A percentile compares a stretch with the other conserved stretches of the same genome.
Evolutionary conservation across 2,329 filamentous ascomycete genomes (phyloP).

Genomic region (Xylaria sp.): DNA sequence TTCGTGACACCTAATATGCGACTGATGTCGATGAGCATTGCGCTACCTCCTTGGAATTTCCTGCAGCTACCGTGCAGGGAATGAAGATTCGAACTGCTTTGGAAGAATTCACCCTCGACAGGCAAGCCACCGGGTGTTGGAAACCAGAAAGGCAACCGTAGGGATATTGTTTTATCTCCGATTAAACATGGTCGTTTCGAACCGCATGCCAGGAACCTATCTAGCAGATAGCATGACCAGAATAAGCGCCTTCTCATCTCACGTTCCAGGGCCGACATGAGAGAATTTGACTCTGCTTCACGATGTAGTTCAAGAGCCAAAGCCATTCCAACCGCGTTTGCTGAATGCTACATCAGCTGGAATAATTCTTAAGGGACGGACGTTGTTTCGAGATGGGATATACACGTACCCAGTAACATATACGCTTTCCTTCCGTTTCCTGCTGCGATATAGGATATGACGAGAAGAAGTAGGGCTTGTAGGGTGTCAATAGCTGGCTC

Average conservation of each 20-base stretch:
- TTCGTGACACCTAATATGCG: constrained; percentile 80
- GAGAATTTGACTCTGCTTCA: constrained; percentile 60
- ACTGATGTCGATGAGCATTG: constrained; percentile 79
- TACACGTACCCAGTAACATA: constrained; percentile 67
- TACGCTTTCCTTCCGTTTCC: constrained; percentile 81
- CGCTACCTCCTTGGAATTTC: constrained; percentile 67
- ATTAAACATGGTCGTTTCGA: constrained; percentile 79
- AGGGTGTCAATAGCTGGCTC: constrained; percentile 74
- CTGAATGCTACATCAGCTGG: constrained; percentile 42
- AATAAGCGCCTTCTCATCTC: constrained; percentile 77
- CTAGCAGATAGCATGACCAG: constrained; percentile 83
- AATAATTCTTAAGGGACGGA: neutral
- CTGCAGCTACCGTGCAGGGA: constrained; percentile 64
- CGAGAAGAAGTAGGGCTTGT: constrained; percentile 69
- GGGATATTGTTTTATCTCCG: constrained; percentile 66
- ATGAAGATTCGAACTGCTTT: constrained; percentile 70
- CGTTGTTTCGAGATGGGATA: neutral
- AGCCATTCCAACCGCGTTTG: constrained; percentile 74
- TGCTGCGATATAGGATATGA: constrained; percentile 68
- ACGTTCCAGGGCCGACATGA: constrained; percentile 61
- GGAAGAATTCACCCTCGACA: constrained; percentile 75
- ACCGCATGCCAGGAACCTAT: constrained; percentile 75
- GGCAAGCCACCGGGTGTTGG: constrained; percentile 55
- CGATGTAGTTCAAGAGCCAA: constrained; percentile 76
- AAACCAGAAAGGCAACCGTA: constrained; percentile 71